Percentiles rank a stretch among this genome's conserved stretches.
Evolutionary conservation across 257 asterid species (phyloP).

Genomic region (Galeopsis tetrahit): DNA sequence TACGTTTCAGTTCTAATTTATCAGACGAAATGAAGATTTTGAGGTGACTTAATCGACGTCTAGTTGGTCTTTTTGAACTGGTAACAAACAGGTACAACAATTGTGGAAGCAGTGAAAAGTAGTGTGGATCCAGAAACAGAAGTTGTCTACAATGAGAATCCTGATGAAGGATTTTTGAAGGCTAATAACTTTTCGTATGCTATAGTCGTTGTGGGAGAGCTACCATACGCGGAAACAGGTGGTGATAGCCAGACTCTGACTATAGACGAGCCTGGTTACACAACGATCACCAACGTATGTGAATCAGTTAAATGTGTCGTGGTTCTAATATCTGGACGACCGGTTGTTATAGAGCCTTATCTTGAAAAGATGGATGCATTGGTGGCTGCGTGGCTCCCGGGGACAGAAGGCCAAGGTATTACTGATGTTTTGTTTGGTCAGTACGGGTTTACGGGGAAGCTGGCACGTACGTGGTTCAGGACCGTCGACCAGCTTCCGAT

Average conservation of each 20-base stretch:
- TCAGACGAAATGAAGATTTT: not conserved
- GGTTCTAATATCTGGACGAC: slow-evolving; percentile 58
- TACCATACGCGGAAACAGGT: slow-evolving; percentile 53
- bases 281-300: slow-evolving; percentile 51
- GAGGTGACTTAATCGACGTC: not conserved
- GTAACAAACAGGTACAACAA: slow-evolving; percentile 52
- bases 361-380: slow-evolving; percentile 52
- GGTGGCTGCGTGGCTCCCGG: slow-evolving; percentile 72
- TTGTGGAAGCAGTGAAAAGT: slow-evolving; percentile 47
- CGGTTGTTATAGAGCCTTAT: slow-evolving; percentile 55
- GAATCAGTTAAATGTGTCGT: slow-evolving; percentile 48
- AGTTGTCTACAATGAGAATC: slow-evolving; percentile 50
- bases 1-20: not conserved
- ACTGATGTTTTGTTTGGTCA: slow-evolving; percentile 60
- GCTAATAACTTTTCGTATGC: slow-evolving; percentile 57
- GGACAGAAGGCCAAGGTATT: slow-evolving; percentile 65
- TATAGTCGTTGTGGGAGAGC: slow-evolving; percentile 63
- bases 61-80: not conserved
- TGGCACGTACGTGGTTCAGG: slow-evolving; percentile 64
- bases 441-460: slow-evolving; percentile 58
- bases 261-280: slow-evolving; percentile 45
- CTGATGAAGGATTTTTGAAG: slow-evolving; percentile 38
- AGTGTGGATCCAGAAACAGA: slow-evolving; percentile 49
- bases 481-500: slow-evolving; percentile 64
- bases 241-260: slow-evolving; percentile 57